Base-by-base conservation (phyloP, 257 asterid genomes). In the Solanum gandarillasii region DNA sequence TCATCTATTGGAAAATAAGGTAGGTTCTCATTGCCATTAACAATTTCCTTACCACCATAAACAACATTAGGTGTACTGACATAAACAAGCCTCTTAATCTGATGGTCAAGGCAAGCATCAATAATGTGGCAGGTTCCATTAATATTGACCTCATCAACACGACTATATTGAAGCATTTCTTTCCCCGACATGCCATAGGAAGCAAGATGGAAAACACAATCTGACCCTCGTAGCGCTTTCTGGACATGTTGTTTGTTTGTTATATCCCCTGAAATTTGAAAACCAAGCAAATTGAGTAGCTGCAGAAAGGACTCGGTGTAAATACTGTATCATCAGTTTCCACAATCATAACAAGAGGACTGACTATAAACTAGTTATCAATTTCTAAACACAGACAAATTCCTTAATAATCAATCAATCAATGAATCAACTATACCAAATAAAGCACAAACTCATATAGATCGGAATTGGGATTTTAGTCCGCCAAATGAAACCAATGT, bases 141-240 rank as follows among this genome's bases (percentile, higher is more conserved):
- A 75, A 96, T 94, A 84, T 97, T 96, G 27, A 97, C 89, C 86
- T 92, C 95, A 90, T 97, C 99, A 3, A 96, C 93, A 34, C 95
- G 96, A n/a, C 99, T 91, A 88, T 74, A 94, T 74, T 92, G 99
- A 68, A 96, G 95, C 99, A 97, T 96, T 84, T 96, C 99, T 91
- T 97, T 97, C 67, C 99, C 99, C 2, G 99, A 97, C 98, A 95
- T 96, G 89, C 99, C 99, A 90, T 88, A 96, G 1, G 99, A 97
- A 89, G 99, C 99, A 29, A 97, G 98, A 92, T 97, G 99, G 93
- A 96, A 97, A 79, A 95, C 98, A 85, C 99, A 97, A 58, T 94
- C 98, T 18, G 93, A 95, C 43, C 99, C 98, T 39, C 87, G 87
- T 27, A 95, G 90, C 41, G 96, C 99, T 91, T 90, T 94, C 1